These are phyloP conservation scores for Raffaelea ambrosiae DNA, from an alignment of 2,329 filamentous ascomycete species.

Conservation along the genomic window DNA sequence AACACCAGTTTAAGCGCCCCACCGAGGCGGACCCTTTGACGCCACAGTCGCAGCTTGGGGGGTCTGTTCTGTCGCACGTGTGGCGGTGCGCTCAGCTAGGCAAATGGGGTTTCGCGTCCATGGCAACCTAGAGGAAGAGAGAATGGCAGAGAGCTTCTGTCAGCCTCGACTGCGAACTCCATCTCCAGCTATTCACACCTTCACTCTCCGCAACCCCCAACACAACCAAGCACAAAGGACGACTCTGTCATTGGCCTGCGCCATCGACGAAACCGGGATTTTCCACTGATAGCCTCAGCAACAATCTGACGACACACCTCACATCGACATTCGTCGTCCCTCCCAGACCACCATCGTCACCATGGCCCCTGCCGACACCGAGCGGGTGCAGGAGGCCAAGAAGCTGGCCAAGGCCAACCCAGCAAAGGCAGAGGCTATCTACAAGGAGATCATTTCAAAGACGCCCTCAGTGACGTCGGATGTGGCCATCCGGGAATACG, in stretches of 20 bases:
- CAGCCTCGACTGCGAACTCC: neutral
- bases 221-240: no score
- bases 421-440: slow-evolving; percentile 74
- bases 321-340: neutral
- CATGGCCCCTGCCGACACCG: slow-evolving; percentile 52
- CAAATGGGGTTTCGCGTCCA: slow-evolving; percentile 7
- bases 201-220: neutral
- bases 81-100: slow-evolving; percentile 4
- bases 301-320: neutral
- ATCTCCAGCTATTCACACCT: neutral
- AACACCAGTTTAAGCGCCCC: neutral
- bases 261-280: neutral
- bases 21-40: neutral
- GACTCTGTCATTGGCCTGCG: neutral
- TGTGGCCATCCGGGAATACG: slow-evolving; percentile 82
- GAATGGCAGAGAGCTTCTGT: neutral
- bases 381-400: slow-evolving; percentile 79
- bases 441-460: slow-evolving; percentile 82
- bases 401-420: slow-evolving; percentile 73
- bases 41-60: slow-evolving; percentile 4
- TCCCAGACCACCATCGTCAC: neutral
- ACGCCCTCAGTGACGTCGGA: slow-evolving; percentile 77
- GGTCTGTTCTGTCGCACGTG: neutral
- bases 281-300: neutral
- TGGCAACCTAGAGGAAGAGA: slow-evolving; percentile 8